Evolutionary conservation across 2,329 filamentous ascomycete species (phyloP).

Genomic region (Colletotrichum truncatum): DNA sequence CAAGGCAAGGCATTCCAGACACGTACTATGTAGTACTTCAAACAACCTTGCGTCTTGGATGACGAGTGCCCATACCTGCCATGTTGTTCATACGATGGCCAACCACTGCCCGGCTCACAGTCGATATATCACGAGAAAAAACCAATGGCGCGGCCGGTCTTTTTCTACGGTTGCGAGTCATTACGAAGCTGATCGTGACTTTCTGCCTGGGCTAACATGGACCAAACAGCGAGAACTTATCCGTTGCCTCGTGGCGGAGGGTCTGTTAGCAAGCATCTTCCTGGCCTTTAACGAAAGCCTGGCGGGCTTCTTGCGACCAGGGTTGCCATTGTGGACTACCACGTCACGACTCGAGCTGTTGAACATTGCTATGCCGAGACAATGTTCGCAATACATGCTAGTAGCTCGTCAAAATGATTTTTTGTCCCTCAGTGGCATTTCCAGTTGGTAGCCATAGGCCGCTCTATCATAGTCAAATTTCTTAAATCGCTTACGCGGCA

Average conservation of each 20-base stretch:
- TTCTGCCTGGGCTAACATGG: not conserved
- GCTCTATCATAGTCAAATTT: no score
- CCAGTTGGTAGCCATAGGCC: not conserved
- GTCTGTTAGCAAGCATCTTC: constrained; percentile 8
- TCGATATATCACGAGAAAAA: constrained; percentile 3
- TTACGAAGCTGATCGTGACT: constrained; percentile 8
- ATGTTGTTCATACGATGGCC: not conserved
- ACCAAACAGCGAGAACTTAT: not conserved
- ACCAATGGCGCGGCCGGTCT: constrained; percentile 3
- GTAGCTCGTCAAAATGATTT: not conserved
- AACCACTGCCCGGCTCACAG: constrained; percentile 14
- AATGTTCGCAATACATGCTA: no score
- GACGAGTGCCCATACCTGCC: constrained; percentile 5
- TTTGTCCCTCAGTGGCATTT: not conserved
- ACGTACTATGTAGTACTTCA: no score
- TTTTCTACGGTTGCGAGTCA: constrained; percentile 23
- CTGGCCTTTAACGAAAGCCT: constrained; percentile 4
- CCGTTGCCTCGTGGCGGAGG: constrained; percentile 25
- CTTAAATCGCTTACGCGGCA: no score
- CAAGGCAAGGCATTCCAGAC: no score
- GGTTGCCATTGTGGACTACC: constrained; percentile 21
- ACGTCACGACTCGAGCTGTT: constrained; percentile 15
- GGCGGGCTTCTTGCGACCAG: constrained; percentile 17
- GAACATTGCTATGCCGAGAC: not conserved
- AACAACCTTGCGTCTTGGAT: not conserved